Evolutionary conservation across 1,284 basidiomycete species (phyloP).

Genomic region (Moesziomyces sp.): DNA sequence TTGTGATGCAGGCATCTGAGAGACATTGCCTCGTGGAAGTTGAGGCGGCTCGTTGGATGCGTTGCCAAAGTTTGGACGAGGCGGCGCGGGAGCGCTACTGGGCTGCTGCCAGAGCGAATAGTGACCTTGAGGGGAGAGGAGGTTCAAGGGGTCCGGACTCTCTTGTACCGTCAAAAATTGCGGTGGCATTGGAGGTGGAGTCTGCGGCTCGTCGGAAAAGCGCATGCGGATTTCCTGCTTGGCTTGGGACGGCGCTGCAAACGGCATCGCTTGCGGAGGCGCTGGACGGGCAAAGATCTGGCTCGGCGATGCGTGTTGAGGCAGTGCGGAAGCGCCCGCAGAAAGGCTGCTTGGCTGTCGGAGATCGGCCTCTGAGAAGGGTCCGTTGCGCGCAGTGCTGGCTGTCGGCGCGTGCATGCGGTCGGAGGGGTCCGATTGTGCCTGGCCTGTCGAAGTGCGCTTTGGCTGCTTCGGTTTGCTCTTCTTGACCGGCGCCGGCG

Average conservation of each 20-base stretch:
- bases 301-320: slow-evolving; percentile 30
- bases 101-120: slow-evolving; percentile 35
- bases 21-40: slow-evolving; percentile 1
- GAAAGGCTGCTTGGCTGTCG: not conserved
- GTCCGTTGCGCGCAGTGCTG: too few relatives aligned
- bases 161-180: slow-evolving; percentile 26
- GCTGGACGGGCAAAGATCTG: slow-evolving; percentile 22
- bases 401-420: too few relatives aligned
- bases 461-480: slow-evolving; percentile 12
- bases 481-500: slow-evolving; percentile 5
- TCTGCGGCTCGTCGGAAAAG: slow-evolving; percentile 22
- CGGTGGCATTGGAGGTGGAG: slow-evolving; percentile 15
- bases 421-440: not conserved
- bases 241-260: slow-evolving; percentile 12
- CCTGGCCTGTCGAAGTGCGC: slow-evolving; percentile 8
- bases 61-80: slow-evolving; percentile 9
- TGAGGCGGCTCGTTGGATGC: slow-evolving; percentile 3
- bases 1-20: slow-evolving; percentile 16
- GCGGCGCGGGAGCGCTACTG: not conserved
- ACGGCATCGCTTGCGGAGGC: slow-evolving; percentile 4
- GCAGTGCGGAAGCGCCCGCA: slow-evolving; percentile 2
- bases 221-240: slow-evolving; percentile 7
- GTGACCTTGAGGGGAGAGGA: slow-evolving; percentile 34
- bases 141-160: slow-evolving; percentile 50
- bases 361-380: too few relatives aligned